Evolutionary conservation across 1,139 yeast genomes (phyloP).

Genomic region (Suhomyces anneliseae): DNA sequence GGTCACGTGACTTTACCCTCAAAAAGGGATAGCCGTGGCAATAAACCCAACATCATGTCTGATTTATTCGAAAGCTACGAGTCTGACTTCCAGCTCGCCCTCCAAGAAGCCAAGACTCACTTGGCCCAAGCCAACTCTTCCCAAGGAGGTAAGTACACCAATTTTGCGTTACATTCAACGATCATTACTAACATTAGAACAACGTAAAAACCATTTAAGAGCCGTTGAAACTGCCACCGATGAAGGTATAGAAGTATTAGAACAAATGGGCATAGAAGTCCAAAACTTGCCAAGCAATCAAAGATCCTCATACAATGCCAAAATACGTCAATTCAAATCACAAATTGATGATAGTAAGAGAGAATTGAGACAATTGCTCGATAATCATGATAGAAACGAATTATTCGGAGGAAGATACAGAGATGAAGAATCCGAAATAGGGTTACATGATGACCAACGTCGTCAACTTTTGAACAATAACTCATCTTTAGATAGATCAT

Average conservation of each 20-base stretch:
- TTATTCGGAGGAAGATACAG: slow-evolving; percentile 61
- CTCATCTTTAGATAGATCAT: slow-evolving; percentile 77
- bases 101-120: slow-evolving; percentile 68
- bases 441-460: slow-evolving; percentile 67
- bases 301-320: slow-evolving; percentile 67
- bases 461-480: slow-evolving; percentile 78
- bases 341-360: slow-evolving; percentile 61
- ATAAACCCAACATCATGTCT: slow-evolving; percentile 34
- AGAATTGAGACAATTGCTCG: slow-evolving; percentile 51
- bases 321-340: slow-evolving; percentile 63
- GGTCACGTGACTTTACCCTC: background rate
- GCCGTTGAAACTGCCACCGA: slow-evolving; percentile 70
- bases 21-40: slow-evolving; percentile 6
- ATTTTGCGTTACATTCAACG: background rate
- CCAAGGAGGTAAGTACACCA: slow-evolving; percentile 47
- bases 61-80: slow-evolving; percentile 71
- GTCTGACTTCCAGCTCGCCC: slow-evolving; percentile 70
- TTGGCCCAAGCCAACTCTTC: slow-evolving; percentile 56
- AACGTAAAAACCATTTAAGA: slow-evolving; percentile 48
- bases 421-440: slow-evolving; percentile 30
- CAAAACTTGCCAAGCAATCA: slow-evolving; percentile 74
- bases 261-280: slow-evolving; percentile 78
- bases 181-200: slow-evolving; percentile 8
- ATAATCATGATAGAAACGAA: slow-evolving; percentile 64
- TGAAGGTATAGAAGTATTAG: slow-evolving; percentile 76